Evolutionary conservation across 2,329 filamentous ascomycete genomes (phyloP).

Genomic region (Dothideomycetes sp.): DNA sequence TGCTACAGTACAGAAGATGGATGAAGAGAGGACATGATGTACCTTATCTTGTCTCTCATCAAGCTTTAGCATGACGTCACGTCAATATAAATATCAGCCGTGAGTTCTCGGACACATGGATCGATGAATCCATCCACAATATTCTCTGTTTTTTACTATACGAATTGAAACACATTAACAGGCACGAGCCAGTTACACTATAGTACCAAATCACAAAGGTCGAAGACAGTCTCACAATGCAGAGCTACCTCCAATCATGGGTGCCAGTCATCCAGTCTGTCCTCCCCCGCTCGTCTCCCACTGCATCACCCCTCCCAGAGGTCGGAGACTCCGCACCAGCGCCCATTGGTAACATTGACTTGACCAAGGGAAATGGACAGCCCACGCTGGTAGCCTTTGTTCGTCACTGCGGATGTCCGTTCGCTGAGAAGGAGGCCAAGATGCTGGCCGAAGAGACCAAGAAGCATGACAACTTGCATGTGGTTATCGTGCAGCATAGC

Average conservation of each 20-base stretch:
- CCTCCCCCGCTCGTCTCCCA: slow-evolving; percentile 7
- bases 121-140: too few relatives aligned
- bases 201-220: too few relatives aligned
- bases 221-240: too few relatives aligned
- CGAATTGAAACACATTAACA: too few relatives aligned
- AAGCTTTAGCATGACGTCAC: too few relatives aligned
- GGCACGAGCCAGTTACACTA: too few relatives aligned
- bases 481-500: slow-evolving; percentile 54
- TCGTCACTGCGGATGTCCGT: slow-evolving; percentile 64
- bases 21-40: too few relatives aligned
- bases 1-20: too few relatives aligned
- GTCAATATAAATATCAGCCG: too few relatives aligned
- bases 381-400: slow-evolving; percentile 57
- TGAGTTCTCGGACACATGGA: too few relatives aligned
- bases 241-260: slow-evolving; percentile 2
- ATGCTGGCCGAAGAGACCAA: slow-evolving; percentile 42
- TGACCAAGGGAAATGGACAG: slow-evolving; percentile 20
- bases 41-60: too few relatives aligned
- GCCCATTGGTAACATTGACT: slow-evolving; percentile 2
- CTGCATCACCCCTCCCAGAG: slow-evolving; percentile 6
- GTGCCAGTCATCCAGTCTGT: slow-evolving; percentile 8
- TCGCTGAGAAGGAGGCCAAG: slow-evolving; percentile 41
- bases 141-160: too few relatives aligned
- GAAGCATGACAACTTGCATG: slow-evolving; percentile 39
- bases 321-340: slow-evolving; percentile 7